Percentiles rank a stretch among this genome's conserved stretches.
Evolutionary conservation across 164 flowering plant species (phyloP).

Genomic region (Buxus sempervirens): DNA sequence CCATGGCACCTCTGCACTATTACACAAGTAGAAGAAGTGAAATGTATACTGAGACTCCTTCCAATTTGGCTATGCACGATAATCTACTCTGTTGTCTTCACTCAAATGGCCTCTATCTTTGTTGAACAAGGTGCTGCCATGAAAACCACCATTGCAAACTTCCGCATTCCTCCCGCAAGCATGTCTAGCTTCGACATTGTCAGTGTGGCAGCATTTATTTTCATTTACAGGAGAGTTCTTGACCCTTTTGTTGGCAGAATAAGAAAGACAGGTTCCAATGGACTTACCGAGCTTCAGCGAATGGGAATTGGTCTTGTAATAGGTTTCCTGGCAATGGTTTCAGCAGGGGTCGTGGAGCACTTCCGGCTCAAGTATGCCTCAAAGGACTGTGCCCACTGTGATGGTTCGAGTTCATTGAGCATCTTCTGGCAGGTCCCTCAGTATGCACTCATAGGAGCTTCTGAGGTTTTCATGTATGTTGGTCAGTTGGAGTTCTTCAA

Average conservation of each 20-base stretch:
- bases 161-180: slow-evolving; percentile 82
- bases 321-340: slow-evolving; percentile 73
- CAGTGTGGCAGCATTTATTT: slow-evolving; percentile 73
- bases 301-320: slow-evolving; percentile 92
- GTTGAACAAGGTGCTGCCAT: slow-evolving; percentile 95
- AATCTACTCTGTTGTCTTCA: slow-evolving; percentile 82
- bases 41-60: slow-evolving; percentile 78
- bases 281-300: slow-evolving; percentile 79
- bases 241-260: slow-evolving; percentile 54
- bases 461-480: slow-evolving; percentile 94
- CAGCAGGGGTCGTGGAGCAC: slow-evolving; percentile 75
- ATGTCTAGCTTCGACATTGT: slow-evolving; percentile 96
- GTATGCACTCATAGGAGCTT: slow-evolving; percentile 75
- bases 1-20: slow-evolving; percentile 80
- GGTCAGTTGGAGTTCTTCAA: slow-evolving; percentile 93
- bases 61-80: slow-evolving; percentile 97
- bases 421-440: slow-evolving; percentile 96
- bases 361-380: slow-evolving; percentile 63
- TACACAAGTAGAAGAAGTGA: slow-evolving; percentile 90
- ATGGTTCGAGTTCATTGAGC: slow-evolving; percentile 73
- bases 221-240: slow-evolving; percentile 60
- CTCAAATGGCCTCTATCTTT: slow-evolving; percentile 94
- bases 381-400: slow-evolving; percentile 48
- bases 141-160: slow-evolving; percentile 55
- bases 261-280: slow-evolving; percentile 36